phyloP scores from a whole-genome alignment of 164 flowering plant species.

The Vitis amurensis region DNA sequence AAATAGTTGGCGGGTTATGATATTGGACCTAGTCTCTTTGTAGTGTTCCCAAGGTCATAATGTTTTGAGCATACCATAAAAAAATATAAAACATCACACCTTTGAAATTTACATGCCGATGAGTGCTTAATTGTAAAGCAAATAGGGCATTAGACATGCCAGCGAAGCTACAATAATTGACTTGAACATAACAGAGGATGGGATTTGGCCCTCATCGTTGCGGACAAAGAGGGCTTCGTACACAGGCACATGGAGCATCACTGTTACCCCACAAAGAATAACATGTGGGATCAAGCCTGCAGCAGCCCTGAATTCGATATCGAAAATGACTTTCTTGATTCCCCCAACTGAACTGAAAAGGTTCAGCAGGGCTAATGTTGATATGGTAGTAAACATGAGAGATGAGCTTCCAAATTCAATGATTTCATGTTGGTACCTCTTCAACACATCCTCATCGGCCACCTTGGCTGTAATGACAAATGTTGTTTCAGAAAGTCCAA shows the following conservation, averaged over 20 bases:
- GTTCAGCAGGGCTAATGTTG: conserved; percentile 38
- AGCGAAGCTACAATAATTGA: conserved; percentile 25
- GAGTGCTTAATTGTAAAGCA: too few species aligned
- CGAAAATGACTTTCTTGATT: conserved; percentile 5
- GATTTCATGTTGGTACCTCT: conserved; percentile 47
- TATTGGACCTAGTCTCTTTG: too few species aligned
- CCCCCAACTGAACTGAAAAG: conserved; percentile 15
- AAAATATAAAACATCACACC: too few species aligned
- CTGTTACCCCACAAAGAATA: conserved; percentile 21
- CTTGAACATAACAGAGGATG: conserved; percentile 28
- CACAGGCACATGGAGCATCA: conserved; percentile 28
- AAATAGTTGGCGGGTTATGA: too few species aligned
- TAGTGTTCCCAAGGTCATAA: too few species aligned
- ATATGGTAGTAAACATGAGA: conserved; percentile 35
- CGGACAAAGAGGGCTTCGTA: conserved; percentile 39
- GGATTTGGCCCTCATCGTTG: conserved; percentile 28
- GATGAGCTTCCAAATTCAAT: conserved; percentile 47
- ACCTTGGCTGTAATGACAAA: conserved; percentile 44
- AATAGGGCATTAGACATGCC: conserved; percentile 15
- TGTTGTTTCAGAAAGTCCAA: conserved; percentile 39
- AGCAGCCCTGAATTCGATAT: neutral
- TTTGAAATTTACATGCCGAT: too few species aligned
- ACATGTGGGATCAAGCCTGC: conserved; percentile 19
- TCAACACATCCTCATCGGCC: conserved; percentile 33
- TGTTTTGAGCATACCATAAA: too few species aligned